These are phyloP conservation scores for Neurospora intermedia DNA, from an alignment of 495 filamentous ascomycete genomes.

Conservation along the genomic window DNA sequence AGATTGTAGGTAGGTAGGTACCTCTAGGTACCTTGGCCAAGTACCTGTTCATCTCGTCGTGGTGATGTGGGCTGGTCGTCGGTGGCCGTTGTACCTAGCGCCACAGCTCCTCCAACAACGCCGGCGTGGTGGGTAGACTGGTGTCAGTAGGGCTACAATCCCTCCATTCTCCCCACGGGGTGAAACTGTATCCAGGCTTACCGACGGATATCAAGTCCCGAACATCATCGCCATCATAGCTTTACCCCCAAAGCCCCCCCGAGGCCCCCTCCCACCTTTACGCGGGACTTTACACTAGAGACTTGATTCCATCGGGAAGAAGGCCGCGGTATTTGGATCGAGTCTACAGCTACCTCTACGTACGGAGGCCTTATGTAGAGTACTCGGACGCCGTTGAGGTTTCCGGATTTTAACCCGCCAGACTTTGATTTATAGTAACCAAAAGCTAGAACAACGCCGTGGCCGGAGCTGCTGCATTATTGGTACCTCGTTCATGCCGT, in stretches of 20 bases:
- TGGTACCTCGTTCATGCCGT: background rate
- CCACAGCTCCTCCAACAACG: background rate
- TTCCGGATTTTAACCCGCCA: background rate
- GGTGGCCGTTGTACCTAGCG: background rate
- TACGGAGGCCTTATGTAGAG: background rate
- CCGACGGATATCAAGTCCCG: background rate
- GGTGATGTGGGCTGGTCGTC: background rate
- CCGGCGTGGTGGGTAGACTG: background rate
- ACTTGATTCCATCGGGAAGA: background rate
- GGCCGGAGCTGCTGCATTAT: background rate
- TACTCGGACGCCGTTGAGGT: background rate
- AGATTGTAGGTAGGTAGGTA: background rate
- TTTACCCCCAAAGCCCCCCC: background rate
- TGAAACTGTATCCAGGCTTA: background rate
- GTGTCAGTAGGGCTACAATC: background rate
- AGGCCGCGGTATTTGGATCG: background rate
- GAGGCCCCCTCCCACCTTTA: background rate
- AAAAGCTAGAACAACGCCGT: background rate
- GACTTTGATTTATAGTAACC: background rate
- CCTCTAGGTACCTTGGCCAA: background rate
- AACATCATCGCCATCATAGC: background rate
- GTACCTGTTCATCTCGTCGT: background rate
- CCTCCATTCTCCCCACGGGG: background rate
- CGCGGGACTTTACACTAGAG: background rate
- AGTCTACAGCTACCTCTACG: background rate